These are phyloP conservation scores for Guyanaporus albipodus DNA, from an alignment of 768 basidiomycete species.

Conservation along the genomic window DNA sequence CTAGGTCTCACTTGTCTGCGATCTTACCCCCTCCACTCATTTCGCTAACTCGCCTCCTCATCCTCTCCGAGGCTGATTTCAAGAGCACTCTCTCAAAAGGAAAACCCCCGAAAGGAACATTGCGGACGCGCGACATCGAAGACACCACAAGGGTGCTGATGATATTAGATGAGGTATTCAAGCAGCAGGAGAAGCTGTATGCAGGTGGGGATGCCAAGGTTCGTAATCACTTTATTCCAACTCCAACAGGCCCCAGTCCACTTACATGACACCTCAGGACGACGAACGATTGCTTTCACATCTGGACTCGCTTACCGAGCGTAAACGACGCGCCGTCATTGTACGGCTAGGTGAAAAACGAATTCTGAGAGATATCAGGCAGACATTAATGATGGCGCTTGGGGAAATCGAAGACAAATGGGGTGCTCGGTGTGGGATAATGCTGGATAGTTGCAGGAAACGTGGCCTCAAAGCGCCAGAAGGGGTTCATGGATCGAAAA, in stretches of 20 bases:
- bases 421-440: not conserved
- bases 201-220: slow-evolving; percentile 40
- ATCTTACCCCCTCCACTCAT: slow-evolving; percentile 55
- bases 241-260: not conserved
- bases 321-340: slow-evolving; percentile 58
- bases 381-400: slow-evolving; percentile 7
- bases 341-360: slow-evolving; percentile 81
- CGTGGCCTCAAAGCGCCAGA: slow-evolving; percentile 7
- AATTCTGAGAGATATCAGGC: slow-evolving; percentile 42
- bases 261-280: slow-evolving; percentile 36
- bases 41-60: slow-evolving; percentile 62
- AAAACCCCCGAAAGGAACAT: slow-evolving; percentile 70
- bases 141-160: slow-evolving; percentile 34
- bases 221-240: not conserved
- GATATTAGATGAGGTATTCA: slow-evolving; percentile 47
- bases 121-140: slow-evolving; percentile 5
- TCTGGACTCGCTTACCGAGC: slow-evolving; percentile 31
- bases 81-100: slow-evolving; percentile 53
- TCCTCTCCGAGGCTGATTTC: slow-evolving; percentile 56
- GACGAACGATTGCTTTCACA: slow-evolving; percentile 42
- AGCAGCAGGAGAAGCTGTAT: slow-evolving; percentile 44
- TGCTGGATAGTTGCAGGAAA: slow-evolving; percentile 9
- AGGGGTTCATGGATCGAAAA: slow-evolving; percentile 17
- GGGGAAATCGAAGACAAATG: slow-evolving; percentile 3
- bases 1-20: slow-evolving; percentile 55